A percentile compares a stretch with the other conserved stretches of the same genome.
phyloP scores from a whole-genome alignment of 108 stramenopile species.

The Seminavis robusta region DNA sequence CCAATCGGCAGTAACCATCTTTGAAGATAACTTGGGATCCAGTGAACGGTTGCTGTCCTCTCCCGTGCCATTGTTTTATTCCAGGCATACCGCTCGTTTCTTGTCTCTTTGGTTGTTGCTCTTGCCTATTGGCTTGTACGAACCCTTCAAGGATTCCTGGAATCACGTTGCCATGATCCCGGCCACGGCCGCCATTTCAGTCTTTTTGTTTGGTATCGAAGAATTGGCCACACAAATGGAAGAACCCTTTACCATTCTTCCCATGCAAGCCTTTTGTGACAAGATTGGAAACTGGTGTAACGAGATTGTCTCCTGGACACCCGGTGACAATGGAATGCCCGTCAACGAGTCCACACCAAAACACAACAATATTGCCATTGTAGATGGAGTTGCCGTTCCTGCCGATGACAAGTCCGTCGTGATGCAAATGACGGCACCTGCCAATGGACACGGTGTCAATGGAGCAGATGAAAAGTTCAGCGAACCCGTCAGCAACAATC shows the following conservation, averaged over 20 bases:
- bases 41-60: conserved; percentile 61
- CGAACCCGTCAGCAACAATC: too few relatives aligned
- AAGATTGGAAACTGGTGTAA: conserved; percentile 56
- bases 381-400: too few relatives aligned
- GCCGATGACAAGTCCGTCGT: background rate
- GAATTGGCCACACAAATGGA: conserved; percentile 81
- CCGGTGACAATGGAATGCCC: conserved; percentile 36
- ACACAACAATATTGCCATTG: background rate
- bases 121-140: conserved; percentile 73
- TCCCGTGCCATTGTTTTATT: conserved; percentile 70
- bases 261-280: conserved; percentile 79
- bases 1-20: conserved; percentile 61
- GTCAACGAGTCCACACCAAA: background rate
- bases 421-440: background rate
- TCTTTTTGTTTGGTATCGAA: conserved; percentile 83
- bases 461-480: too few relatives aligned
- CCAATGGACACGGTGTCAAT: too few relatives aligned
- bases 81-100: conserved; percentile 76
- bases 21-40: conserved; percentile 68
- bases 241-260: conserved; percentile 85
- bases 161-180: conserved; percentile 81
- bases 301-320: conserved; percentile 45
- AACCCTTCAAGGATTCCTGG: conserved; percentile 62
- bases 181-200: conserved; percentile 45
- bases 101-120: conserved; percentile 69